A percentile compares a stretch with the other conserved stretches of the same genome.
phyloP scores from a whole-genome alignment of 768 basidiomycete genomes.

The Scleroderma bovista region DNA sequence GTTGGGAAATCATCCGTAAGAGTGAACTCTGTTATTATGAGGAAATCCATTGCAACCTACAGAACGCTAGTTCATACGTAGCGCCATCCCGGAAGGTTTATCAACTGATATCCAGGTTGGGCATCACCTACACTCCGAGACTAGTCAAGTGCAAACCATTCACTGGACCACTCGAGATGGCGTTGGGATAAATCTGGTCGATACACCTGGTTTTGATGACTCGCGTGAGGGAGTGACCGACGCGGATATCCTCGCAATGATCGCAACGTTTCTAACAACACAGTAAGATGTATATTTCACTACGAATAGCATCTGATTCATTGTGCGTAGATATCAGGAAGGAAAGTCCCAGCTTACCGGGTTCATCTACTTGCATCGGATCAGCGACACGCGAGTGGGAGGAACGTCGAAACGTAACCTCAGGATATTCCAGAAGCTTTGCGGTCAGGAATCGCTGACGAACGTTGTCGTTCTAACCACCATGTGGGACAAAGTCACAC shows the following conservation, averaged over 20 bases:
- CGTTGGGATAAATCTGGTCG: slow-evolving; percentile 35
- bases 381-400: slow-evolving; percentile 9
- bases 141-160: slow-evolving; percentile 8
- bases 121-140: neutral
- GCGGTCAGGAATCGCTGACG: slow-evolving; percentile 20
- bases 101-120: neutral
- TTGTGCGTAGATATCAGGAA: slow-evolving; percentile 17
- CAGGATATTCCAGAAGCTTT: slow-evolving; percentile 22
- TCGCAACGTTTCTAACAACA: slow-evolving; percentile 21
- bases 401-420: slow-evolving; percentile 26
- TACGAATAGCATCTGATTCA: neutral
- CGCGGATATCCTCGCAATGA: slow-evolving; percentile 18
- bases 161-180: slow-evolving; percentile 35
- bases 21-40: slow-evolving; percentile 37
- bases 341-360: slow-evolving; percentile 21
- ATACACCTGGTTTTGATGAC: slow-evolving; percentile 24
- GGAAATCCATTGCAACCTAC: neutral
- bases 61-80: neutral
- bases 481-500: slow-evolving; percentile 27
- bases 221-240: slow-evolving; percentile 13
- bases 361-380: slow-evolving; percentile 32
- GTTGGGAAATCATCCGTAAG: neutral
- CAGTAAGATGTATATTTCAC: slow-evolving; percentile 12
- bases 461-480: slow-evolving; percentile 32
- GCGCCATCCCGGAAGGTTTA: neutral